Base-by-base conservation (phyloP, 352 stramenopile genomes). In the Phytophthora megakarya region DNA sequence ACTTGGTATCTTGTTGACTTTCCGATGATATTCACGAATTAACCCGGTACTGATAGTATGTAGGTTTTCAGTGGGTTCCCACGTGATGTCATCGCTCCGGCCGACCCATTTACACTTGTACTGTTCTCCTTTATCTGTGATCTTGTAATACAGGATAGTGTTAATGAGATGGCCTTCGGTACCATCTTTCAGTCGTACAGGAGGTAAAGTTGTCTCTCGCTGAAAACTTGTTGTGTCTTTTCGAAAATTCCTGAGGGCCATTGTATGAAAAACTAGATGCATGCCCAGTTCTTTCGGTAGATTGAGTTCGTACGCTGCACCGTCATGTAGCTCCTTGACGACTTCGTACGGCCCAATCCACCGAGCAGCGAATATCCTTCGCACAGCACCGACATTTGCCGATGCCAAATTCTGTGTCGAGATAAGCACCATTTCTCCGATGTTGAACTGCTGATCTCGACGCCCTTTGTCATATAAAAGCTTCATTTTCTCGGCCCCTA, bases 401-500 rank as follows among this genome's bases (percentile, higher is more conserved):
- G 26, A 9, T 32, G 38, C 28, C 40, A 47, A 25, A 6, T 30
- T 47, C 25, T 30, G 40, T 18, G 40, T n/a, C 19, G 40, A 47
- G 8, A 47, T 47, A 7, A 47, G 40, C 1, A 47, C 40, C 21
- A 44, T 22, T 30, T 47, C 40, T 13, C 40, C 40, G 25, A 47
- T 30, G 23, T 46, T 19, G 19, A 53, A 53, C 4, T 16, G 39
- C 26, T 53, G 46, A 13, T 43, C 28, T 26, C 10, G 28, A 13
- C 28, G 46, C 12, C 46, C 46, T 32, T n/a, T 43, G 5, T 43
- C 30, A 26, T 43, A 53, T 9, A 21, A 30, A 16, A 43, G 18
- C 10, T 53, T 53, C 30, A 53, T 53, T 43, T 53, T 43, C 25
- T 53, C 46, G 13, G 46, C 46, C 8, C n/a, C 28, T 9, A 33